phyloP scores from a whole-genome alignment of 768 basidiomycete genomes.

The Tubosaeta sp. region DNA sequence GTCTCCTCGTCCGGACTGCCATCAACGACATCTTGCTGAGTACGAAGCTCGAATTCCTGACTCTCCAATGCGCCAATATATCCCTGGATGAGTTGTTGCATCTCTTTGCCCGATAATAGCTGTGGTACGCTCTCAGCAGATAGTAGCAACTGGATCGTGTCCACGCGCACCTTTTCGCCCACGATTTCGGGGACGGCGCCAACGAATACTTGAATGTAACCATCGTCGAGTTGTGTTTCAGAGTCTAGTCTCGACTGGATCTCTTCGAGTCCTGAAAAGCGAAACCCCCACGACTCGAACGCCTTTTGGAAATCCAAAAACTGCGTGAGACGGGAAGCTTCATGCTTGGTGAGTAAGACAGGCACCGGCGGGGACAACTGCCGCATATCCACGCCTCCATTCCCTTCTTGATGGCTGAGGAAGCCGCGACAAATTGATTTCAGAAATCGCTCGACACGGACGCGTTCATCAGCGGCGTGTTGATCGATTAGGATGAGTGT shows the following conservation, averaged over 20 bases:
- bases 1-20: slow-evolving; percentile 18
- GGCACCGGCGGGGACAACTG: slow-evolving; percentile 51
- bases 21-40: slow-evolving; percentile 7
- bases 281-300: slow-evolving; percentile 69
- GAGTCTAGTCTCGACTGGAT: slow-evolving; percentile 16
- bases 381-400: slow-evolving; percentile 36
- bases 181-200: slow-evolving; percentile 64
- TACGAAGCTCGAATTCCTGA: slow-evolving; percentile 32
- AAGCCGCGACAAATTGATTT: slow-evolving; percentile 70
- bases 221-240: slow-evolving; percentile 22
- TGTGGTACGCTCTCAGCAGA: slow-evolving; percentile 26
- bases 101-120: slow-evolving; percentile 66
- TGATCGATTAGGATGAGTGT: slow-evolving; percentile 85
- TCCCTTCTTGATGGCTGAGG: slow-evolving; percentile 38
- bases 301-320: slow-evolving; percentile 40
- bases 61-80: slow-evolving; percentile 60
- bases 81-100: slow-evolving; percentile 71
- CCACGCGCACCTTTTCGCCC: slow-evolving; percentile 52
- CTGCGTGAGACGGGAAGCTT: slow-evolving; percentile 48
- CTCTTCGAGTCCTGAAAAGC: slow-evolving; percentile 39
- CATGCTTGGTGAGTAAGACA: slow-evolving; percentile 62
- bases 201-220: slow-evolving; percentile 65
- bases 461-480: slow-evolving; percentile 96
- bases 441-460: slow-evolving; percentile 84
- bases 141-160: background rate